Evolutionary conservation across 441 rosid species (phyloP).

Genomic region (Codiaeum variegatum): DNA sequence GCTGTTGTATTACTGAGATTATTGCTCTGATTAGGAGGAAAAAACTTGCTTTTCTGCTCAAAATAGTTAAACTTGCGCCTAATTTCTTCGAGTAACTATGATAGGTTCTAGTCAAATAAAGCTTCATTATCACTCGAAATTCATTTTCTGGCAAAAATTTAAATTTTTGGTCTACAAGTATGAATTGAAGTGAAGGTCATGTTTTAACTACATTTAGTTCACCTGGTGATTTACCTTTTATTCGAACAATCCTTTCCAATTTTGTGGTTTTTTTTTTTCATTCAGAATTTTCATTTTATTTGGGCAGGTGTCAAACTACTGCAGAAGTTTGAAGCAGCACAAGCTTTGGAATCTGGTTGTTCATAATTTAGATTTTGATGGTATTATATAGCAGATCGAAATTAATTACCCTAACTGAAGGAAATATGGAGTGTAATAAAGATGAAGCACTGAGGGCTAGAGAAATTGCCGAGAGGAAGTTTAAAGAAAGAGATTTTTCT

Average conservation of each 20-base stretch:
- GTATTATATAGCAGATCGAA: conserved; percentile 15
- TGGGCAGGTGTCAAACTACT: conserved; percentile 25
- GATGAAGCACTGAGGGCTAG: conserved; percentile 43
- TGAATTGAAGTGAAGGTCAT: not conserved
- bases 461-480: conserved; percentile 42
- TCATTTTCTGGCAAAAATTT: conserved; percentile 5
- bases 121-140: conserved; percentile 2
- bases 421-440: conserved; percentile 43
- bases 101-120: conserved; percentile 8
- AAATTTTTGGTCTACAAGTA: not conserved
- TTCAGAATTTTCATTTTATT: conserved; percentile 12
- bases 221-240: conserved; percentile 3
- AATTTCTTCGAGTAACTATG: too few species aligned
- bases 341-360: not conserved
- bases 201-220: not conserved
- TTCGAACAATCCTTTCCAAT: too few species aligned
- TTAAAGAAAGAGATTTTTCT: conserved; percentile 31
- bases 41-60: not conserved
- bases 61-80: too few species aligned
- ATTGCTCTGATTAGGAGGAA: not conserved
- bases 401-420: not conserved
- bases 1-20: not conserved
- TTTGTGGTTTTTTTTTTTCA: not conserved
- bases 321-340: conserved; percentile 17
- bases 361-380: conserved; percentile 12